Conservation (phyloP, 352 stramenopile species). For the Salisapilia sapeloensis region DNA sequence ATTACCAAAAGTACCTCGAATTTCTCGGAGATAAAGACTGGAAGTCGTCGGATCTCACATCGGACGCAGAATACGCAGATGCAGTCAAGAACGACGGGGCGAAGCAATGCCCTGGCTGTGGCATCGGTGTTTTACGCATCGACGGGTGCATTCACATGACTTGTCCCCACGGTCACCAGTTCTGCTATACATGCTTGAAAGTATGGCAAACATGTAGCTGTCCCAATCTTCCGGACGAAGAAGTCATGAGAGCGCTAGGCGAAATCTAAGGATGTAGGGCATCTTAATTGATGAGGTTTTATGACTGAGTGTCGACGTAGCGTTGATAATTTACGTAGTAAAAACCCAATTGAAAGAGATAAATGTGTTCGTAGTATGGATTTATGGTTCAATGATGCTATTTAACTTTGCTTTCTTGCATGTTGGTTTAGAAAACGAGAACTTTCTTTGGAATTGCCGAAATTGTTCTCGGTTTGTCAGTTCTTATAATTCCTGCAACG, state of each 20-base stretch:
- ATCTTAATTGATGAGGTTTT: too few species aligned
- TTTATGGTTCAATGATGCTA: too few species aligned
- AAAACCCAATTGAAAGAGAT: too few species aligned
- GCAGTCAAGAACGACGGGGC: slow-evolving; percentile 19
- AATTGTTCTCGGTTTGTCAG: too few species aligned
- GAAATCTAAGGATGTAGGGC: too few species aligned
- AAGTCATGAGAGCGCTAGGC: slow-evolving; percentile 28
- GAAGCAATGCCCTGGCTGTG: slow-evolving; percentile 63
- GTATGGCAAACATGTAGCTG: slow-evolving; percentile 36
- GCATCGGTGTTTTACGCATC: slow-evolving; percentile 49
- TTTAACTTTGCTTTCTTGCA: too few species aligned
- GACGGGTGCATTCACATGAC: slow-evolving; percentile 67
- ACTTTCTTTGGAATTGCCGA: too few species aligned
- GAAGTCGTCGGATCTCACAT: slow-evolving; percentile 32
- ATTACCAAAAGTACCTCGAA: slow-evolving; percentile 25
- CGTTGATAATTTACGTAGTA: too few species aligned
- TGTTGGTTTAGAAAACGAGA: too few species aligned
- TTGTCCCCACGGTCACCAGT: slow-evolving; percentile 53
- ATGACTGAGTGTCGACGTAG: too few species aligned
- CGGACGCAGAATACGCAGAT: slow-evolving; percentile 38
- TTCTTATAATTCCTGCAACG: too few species aligned
- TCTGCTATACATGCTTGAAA: slow-evolving; percentile 52
- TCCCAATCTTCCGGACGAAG: slow-evolving; percentile 30
- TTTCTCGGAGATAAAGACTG: slow-evolving; percentile 34
- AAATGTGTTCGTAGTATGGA: too few species aligned